A percentile compares a stretch with the other conserved stretches of the same genome.
Evolutionary conservation across 768 basidiomycete genomes (phyloP).

Genomic region (Suillus cothurnatus): DNA sequence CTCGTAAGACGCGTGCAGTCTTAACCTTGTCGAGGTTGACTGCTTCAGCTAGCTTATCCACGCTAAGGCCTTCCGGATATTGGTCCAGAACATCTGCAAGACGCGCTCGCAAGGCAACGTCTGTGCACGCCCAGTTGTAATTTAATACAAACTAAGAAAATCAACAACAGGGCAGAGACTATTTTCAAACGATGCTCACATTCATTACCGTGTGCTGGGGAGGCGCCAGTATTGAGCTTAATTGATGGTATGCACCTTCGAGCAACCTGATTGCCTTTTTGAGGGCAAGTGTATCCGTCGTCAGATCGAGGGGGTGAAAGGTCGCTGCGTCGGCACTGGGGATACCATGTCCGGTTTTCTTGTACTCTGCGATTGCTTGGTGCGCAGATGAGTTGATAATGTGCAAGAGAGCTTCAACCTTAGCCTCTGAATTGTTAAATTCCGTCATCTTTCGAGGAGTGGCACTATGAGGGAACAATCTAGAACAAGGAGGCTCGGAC

Average conservation of each 20-base stretch:
- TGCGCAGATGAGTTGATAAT: neutral
- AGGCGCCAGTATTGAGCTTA: constrained; percentile 29
- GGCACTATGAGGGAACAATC: neutral
- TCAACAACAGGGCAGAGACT: neutral
- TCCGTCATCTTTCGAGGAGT: neutral
- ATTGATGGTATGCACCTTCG: constrained; percentile 29
- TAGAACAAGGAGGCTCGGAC: no score
- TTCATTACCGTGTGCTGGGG: constrained; percentile 32
- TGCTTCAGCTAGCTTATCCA: constrained; percentile 26
- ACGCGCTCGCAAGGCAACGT: constrained; percentile 25
- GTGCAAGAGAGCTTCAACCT: neutral
- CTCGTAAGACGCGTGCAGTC: constrained; percentile 31
- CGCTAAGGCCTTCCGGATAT: constrained; percentile 30
- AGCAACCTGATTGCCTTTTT: constrained; percentile 20
- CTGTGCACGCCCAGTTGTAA: constrained; percentile 30
- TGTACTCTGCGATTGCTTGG: constrained; percentile 27
- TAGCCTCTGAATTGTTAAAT: neutral
- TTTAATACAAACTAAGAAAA: constrained; percentile 15
- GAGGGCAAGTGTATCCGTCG: neutral
- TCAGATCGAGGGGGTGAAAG: constrained; percentile 27
- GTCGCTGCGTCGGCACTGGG: constrained; percentile 26
- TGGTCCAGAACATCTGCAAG: constrained; percentile 30
- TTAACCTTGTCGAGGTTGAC: constrained; percentile 30
- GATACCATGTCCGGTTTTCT: constrained; percentile 22
- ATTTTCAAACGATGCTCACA: constrained; percentile 13